phyloP scores from a whole-genome alignment of 225 moss, liverwort and hornwort genomes.

The Straminergon stramineum region DNA sequence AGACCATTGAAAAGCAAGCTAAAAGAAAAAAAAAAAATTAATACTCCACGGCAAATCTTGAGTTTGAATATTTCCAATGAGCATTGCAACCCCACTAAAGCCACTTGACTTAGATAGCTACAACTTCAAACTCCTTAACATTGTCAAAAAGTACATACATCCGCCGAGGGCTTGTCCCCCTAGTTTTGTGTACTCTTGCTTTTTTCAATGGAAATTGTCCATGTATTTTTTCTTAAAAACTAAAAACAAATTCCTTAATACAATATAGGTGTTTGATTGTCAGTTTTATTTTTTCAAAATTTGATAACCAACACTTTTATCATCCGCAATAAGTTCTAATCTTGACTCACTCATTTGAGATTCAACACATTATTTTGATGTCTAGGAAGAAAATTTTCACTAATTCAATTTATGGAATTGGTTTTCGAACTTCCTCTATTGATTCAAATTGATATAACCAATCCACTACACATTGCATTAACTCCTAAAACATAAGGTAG shows the following conservation, averaged over 20 bases:
- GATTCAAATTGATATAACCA: background rate
- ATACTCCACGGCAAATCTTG: no score
- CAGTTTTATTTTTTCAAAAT: background rate
- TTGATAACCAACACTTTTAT: background rate
- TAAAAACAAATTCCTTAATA: background rate
- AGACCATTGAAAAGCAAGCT: background rate
- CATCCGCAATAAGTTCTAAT: background rate
- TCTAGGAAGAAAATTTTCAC: background rate
- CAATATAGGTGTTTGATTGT: background rate
- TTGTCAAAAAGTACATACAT: no score
- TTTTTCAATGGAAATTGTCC: no score
- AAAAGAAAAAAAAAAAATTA: no score
- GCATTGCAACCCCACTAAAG: background rate
- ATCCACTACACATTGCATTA: background rate
- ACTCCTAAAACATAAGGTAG: background rate
- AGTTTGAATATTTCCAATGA: background rate
- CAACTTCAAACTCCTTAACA: background rate
- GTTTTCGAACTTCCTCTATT: background rate
- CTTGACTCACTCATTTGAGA: background rate
- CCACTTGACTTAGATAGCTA: accelerated
- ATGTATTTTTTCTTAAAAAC: no score
- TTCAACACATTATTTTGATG: background rate
- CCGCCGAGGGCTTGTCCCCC: no score
- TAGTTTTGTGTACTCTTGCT: no score
- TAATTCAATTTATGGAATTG: background rate